Evolutionary conservation across 2,329 filamentous ascomycete genomes (phyloP).

Genomic region (Microdochium paspali): DNA sequence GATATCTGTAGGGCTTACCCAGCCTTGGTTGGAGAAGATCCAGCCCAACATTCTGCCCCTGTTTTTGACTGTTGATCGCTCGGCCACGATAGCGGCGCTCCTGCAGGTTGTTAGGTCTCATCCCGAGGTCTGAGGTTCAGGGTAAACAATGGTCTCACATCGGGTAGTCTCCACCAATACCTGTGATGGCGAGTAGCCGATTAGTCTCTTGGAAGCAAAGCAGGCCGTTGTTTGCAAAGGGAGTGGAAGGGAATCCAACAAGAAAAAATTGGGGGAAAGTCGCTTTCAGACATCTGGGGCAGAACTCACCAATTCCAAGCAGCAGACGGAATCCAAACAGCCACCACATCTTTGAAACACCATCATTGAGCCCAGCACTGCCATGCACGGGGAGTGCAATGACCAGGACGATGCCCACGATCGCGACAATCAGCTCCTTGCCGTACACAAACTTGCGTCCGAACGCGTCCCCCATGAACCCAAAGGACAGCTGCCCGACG

Average conservation of each 20-base stretch:
- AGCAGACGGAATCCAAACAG: conserved; percentile 42
- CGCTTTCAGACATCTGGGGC: too few species aligned
- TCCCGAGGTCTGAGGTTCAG: too few species aligned
- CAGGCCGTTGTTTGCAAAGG: too few species aligned
- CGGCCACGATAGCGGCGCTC: conserved; percentile 48
- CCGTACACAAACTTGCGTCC: conserved; percentile 61
- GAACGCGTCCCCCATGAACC: conserved; percentile 52
- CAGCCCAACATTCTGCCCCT: conserved; percentile 2
- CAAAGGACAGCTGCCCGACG: conserved; percentile 54
- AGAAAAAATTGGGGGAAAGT: too few species aligned
- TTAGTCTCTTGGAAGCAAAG: too few species aligned
- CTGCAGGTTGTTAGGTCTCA: too few species aligned
- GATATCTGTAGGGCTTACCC: neutral
- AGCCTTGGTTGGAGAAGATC: conserved; percentile 3
- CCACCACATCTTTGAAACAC: conserved; percentile 4
- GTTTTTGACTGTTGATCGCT: conserved; percentile 1
- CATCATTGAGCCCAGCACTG: conserved; percentile 1
- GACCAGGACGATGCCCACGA: conserved; percentile 3
- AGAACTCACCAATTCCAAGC: conserved; percentile 32
- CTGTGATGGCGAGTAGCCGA: too few species aligned
- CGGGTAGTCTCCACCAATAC: conserved; percentile 56
- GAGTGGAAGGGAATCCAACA: too few species aligned
- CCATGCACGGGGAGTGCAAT: conserved; percentile 2
- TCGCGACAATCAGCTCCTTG: conserved; percentile 32
- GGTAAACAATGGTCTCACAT: too few species aligned